Base-by-base conservation (phyloP, 2,329 filamentous ascomycete genomes). In the Fusarium burgessii region DNA sequence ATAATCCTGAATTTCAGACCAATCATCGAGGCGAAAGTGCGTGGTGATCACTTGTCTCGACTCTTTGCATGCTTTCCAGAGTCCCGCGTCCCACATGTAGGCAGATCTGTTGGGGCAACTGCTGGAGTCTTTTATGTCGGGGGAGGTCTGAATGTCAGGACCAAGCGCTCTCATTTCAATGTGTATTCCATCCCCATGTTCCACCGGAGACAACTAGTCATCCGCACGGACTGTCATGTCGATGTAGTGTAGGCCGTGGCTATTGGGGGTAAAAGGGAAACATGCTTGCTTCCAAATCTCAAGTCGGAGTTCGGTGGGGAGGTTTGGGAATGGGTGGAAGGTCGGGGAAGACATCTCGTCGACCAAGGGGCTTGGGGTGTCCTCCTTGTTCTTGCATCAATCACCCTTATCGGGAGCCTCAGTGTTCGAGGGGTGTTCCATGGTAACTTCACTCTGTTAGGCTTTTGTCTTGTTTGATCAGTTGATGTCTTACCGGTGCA, bases 31-130 rank as follows among this genome's bases (percentile, higher is more conserved):
- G 4, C n/a, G 8, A 4, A 25, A 18, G 23, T 54, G 18, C 6
- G 7, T 5, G 4, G 7, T 6, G 1, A 69, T 20, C 1, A 27
- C 36, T 1, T 10, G 6, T 8, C 56, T 51, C 0, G 66, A 66
- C 12, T 70, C 66, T 18, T 10, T 45, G 5, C 67, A 66, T 5
- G 65, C 47, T 3, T 9, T 35, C 61, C 38, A 58, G 3, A 69
- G 66, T 4, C 66, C 66, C 8, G 7, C 38, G 17, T 70, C 40
- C 50, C 60, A 69, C 10, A 61, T 33, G 27, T 38, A 58, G 14
- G 51, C 51, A 2, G 67, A 62, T 61, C n/a, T 40, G 2, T 51
- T 36, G 5, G 8, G 7, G 2, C 36, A 1, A 23, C 56, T 10
- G 10, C 17, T 18, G 29, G 7, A 3, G 6, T 4, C 4, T 14